Conservation (phyloP, 129 eudicot species). For the Tagetes patula region DNA sequence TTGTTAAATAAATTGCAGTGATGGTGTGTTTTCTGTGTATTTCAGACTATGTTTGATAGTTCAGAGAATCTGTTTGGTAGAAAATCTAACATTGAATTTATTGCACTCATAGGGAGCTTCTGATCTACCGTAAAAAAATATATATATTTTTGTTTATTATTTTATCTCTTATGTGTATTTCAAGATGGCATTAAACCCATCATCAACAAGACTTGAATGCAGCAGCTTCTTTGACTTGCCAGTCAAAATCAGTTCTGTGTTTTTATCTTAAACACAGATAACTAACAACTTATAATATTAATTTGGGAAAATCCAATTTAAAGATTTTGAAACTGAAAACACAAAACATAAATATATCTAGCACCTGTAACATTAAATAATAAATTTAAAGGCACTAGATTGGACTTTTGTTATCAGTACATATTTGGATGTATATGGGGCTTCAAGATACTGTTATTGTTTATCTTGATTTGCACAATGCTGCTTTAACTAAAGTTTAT, state of each 20-base stretch:
- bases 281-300: neutral
- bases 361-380: neutral
- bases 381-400: neutral
- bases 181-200: constrained; percentile 29
- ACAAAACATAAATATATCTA: neutral
- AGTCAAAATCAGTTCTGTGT: constrained; percentile 31
- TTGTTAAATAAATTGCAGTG: neutral
- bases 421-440: constrained; percentile 29
- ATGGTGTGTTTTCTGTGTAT: constrained; percentile 22
- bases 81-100: constrained; percentile 11
- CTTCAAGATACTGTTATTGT: constrained; percentile 18
- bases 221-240: constrained; percentile 26
- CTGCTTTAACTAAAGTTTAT: neutral
- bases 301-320: neutral
- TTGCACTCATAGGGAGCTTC: constrained; percentile 27
- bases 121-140: constrained; percentile 22
- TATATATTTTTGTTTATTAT: neutral
- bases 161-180: constrained; percentile 22
- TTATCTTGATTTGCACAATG: constrained; percentile 5
- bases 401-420: constrained; percentile 22
- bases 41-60: constrained; percentile 33
- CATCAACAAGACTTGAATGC: constrained; percentile 27
- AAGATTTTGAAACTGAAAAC: constrained; percentile 4
- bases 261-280: neutral
- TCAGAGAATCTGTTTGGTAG: constrained; percentile 26